These are phyloP conservation scores for Penicillium sp. DNA, from an alignment of 2,329 filamentous ascomycete species.

Conservation along the genomic window DNA sequence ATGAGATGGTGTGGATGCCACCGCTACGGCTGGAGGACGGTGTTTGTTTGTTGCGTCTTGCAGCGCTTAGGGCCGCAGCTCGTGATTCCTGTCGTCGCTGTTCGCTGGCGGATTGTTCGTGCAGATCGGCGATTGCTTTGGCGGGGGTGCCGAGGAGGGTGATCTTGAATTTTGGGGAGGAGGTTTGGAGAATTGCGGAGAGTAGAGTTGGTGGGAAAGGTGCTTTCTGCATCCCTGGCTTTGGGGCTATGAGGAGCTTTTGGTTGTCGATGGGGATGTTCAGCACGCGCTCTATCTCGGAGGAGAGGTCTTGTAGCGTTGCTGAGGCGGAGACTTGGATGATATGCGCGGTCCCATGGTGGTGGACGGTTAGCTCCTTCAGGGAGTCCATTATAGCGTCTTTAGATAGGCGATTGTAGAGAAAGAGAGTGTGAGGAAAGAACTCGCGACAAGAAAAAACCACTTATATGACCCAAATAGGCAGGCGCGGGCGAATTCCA, in stretches of 20 bases:
- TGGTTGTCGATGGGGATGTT: constrained; percentile 44
- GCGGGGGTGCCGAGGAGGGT: constrained; percentile 46
- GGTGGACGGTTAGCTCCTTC: constrained; percentile 50
- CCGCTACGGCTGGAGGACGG: constrained; percentile 9
- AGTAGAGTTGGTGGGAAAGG: constrained; percentile 43
- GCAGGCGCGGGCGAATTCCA: constrained; percentile 27
- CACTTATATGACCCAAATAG: constrained; percentile 13
- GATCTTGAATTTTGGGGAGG: constrained; percentile 45
- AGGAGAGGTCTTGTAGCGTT: constrained; percentile 49
- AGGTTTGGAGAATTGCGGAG: constrained; percentile 30
- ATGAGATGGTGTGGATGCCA: constrained; percentile 32
- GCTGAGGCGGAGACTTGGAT: constrained; percentile 50
- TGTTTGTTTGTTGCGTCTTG: constrained; percentile 15
- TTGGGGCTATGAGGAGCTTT: constrained; percentile 48
- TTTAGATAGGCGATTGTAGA: neutral
- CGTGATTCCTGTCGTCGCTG: constrained; percentile 32
- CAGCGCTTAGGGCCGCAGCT: constrained; percentile 25
- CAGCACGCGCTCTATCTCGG: constrained; percentile 33
- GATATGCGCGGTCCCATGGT: constrained; percentile 53
- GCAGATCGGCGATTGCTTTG: constrained; percentile 43
- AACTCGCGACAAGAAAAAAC: neutral
- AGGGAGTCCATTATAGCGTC: constrained; percentile 8
- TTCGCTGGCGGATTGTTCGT: constrained; percentile 34
- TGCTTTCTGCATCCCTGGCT: constrained; percentile 47
- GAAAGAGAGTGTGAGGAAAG: neutral